Percentiles rank a stretch among this genome's conserved stretches.
These are phyloP conservation scores for Sanghuangporus weigelae DNA, from an alignment of 1,284 basidiomycete genomes.

Conservation along the genomic window DNA sequence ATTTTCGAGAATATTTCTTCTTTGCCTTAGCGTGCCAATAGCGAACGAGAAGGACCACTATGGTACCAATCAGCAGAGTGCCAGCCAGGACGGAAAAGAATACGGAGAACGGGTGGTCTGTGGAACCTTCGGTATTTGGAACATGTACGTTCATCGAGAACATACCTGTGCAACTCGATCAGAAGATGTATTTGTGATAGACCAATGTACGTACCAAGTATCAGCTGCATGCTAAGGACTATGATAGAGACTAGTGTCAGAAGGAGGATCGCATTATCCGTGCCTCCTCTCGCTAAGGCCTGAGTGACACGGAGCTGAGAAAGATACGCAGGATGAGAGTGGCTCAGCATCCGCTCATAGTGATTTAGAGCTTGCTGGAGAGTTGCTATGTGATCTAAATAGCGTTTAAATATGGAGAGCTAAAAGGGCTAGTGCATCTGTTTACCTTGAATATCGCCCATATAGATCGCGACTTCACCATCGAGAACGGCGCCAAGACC, in stretches of 20 bases:
- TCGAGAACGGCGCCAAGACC: neutral
- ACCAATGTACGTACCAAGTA: conserved; percentile 48
- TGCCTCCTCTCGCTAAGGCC: conserved; percentile 54
- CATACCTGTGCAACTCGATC: conserved; percentile 41
- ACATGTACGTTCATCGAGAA: conserved; percentile 58
- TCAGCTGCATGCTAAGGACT: conserved; percentile 63
- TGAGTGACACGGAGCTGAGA: conserved; percentile 68
- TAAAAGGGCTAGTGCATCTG: neutral
- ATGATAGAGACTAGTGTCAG: conserved; percentile 66
- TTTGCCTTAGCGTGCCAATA: conserved; percentile 57
- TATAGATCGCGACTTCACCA: conserved; percentile 78
- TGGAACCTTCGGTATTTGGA: conserved; percentile 30
- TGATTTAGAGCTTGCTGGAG: conserved; percentile 84
- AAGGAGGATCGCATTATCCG: conserved; percentile 62
- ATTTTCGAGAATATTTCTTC: conserved; percentile 24
- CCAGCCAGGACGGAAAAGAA: conserved; percentile 48
- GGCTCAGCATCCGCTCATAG: conserved; percentile 84
- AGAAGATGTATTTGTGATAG: conserved; percentile 11
- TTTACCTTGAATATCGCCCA: conserved; percentile 88
- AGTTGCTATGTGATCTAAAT: conserved; percentile 83
- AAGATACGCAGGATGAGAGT: conserved; percentile 85
- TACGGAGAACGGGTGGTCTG: conserved; percentile 28
- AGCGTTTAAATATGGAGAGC: conserved; percentile 1
- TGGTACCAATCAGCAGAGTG: conserved; percentile 33
- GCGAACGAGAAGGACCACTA: conserved; percentile 41